Evolutionary conservation across 192 early-diverging fungal species (phyloP), one percentile per base, ranked within the genome.

Genomic region (Coemansia sp.): DNA sequence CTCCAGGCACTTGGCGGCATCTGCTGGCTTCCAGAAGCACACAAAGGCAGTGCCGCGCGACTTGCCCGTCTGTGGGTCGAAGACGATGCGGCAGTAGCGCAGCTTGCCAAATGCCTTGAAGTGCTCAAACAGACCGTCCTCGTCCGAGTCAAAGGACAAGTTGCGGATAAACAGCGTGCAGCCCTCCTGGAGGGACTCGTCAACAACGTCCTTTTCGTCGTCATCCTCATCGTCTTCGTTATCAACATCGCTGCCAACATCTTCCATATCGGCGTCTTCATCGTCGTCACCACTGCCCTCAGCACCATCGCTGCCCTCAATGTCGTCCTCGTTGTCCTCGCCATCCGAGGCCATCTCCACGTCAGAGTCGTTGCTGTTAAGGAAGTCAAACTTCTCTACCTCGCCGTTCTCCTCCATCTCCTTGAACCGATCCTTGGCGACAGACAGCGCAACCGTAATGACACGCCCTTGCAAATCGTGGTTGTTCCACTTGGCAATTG

Each of bases 1-100:
- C 27, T 75, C 87, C 62, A 96, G 80, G 72, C 95, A 97, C 41
- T 81, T 79, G 18, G 90, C 88, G 3, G 95, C 94, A 68, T 92
- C 91, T 31, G 83, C 85, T 38, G 87, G 74, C 31, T 90, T 81
- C 71, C 77, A 82, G 85, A 94, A 97, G 84, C 94, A 94, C 34
- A 97, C 94, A 78, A 98, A 98, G 13, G 90, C 97, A n/a, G 96
- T 96, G 24, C 97, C 97, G 8, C 93, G 89, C 20, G 94, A 92
- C n/a, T 89, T 87, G 22, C 93, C 93, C 40, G 95, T 96, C 29
- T 87, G 85, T 11, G 86, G 79, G 71, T 97, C 96, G 73, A 89
- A 89, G n/a, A 93, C 95, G 55, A 97, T 89, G 29, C 89, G 82
- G 67, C 88, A 91, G 81, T 98, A 97, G 27, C 90, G 88, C 31